Conservation (phyloP, 345 rosid genomes). For the Murraya paniculata region DNA sequence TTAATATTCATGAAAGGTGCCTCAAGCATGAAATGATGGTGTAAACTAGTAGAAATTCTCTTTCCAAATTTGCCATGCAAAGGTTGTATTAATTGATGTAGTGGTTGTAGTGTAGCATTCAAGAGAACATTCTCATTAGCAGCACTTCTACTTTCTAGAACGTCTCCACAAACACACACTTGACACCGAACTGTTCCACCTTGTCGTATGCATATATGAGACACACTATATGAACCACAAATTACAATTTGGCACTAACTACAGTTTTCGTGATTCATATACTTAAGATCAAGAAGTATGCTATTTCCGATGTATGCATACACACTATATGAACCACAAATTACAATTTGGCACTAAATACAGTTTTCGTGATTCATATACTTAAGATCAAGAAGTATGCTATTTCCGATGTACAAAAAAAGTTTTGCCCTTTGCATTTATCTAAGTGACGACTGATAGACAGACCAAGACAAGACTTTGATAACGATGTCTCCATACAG, state of each 20-base stretch:
- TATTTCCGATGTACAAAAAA: not conserved
- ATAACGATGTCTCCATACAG: not conserved
- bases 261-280: not conserved
- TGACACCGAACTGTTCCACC: not conserved
- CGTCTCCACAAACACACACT: not conserved
- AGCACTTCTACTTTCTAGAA: not conserved
- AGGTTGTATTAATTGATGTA: not conserved
- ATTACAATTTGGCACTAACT: not conserved
- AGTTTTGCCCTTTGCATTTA: not conserved
- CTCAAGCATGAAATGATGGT: not conserved
- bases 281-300: not conserved
- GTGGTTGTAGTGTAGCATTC: not conserved
- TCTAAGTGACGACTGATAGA: not conserved
- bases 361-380: not conserved
- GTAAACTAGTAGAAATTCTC: not conserved
- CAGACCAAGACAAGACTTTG: not conserved
- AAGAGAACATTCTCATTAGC: not conserved
- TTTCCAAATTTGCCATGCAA: not conserved
- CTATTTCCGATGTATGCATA: not conserved
- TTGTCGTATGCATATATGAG: not conserved
- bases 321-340: not conserved
- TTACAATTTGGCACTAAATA: not conserved
- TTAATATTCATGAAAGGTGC: not conserved
- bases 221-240: not conserved
- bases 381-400: not conserved